A percentile compares a stretch with the other conserved stretches of the same genome.
Evolutionary conservation across 2,329 filamentous ascomycete species (phyloP).

Genomic region (Onygenales sp.): DNA sequence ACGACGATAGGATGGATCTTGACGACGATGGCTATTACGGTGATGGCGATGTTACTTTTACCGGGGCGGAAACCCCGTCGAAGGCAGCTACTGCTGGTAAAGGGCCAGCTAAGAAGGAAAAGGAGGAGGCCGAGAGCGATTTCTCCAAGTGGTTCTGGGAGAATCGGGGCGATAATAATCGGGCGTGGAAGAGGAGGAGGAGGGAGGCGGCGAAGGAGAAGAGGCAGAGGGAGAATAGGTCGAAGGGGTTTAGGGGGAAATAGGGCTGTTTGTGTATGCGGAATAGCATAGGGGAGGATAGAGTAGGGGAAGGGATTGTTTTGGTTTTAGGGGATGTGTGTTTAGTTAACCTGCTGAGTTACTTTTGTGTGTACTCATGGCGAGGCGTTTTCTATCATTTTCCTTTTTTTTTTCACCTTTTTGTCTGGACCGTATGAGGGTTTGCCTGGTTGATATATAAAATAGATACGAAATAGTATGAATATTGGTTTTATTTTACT

Average conservation of each 20-base stretch:
- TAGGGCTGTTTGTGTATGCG: neutral
- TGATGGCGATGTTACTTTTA: constrained; percentile 10
- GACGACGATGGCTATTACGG: constrained; percentile 9
- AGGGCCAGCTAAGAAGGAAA: constrained; percentile 10
- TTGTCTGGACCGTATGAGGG: no score
- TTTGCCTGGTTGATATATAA: no score
- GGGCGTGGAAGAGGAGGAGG: constrained; percentile 45
- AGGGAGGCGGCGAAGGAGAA: constrained; percentile 52
- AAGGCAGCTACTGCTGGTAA: constrained; percentile 1
- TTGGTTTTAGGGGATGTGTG: neutral
- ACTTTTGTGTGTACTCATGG: neutral
- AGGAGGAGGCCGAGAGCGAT: constrained; percentile 41
- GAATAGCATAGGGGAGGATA: neutral
- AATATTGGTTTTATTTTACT: no score
- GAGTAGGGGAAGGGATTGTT: neutral
- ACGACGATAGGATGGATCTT: constrained; percentile 10
- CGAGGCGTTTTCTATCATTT: no score
- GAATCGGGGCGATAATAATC: constrained; percentile 41
- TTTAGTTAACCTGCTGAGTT: neutral
- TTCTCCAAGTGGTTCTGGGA: constrained; percentile 55
- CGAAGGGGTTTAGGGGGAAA: constrained; percentile 27
- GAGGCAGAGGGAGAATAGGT: constrained; percentile 50
- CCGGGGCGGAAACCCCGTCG: constrained; percentile 16
- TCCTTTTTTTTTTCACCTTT: no score
- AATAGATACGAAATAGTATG: no score